Base-by-base conservation (phyloP, 306 rosid species). In the Phaseolus lunatus region DNA sequence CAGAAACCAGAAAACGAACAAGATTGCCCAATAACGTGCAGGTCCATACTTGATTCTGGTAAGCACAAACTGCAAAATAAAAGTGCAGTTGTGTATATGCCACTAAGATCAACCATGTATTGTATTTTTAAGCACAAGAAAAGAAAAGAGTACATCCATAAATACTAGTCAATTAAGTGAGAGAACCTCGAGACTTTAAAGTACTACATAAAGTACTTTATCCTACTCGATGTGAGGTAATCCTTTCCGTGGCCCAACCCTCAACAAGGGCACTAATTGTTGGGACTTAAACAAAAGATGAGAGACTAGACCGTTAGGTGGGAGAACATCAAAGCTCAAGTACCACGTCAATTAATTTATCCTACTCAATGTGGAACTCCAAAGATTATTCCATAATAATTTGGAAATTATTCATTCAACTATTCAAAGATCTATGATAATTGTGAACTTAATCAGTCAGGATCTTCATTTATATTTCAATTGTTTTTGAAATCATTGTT, bases 1-100 rank as follows among this genome's bases (percentile, higher is more conserved):
- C 50, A 95, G 97, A 87, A 95, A 95, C 98, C 97, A 95, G 90
- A 95, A 90, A 81, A 95, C 91, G 20, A 92, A 95, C 86, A 95
- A 82, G 80, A 95, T 95, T 64, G 98, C 98, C 98, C 98, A 95
- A 78, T 95, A 95, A 49, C 98, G 97, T 56, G 98, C 98, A 64
- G 96, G 97, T 83, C 97, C 97, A 33, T 95, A 92, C 90, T 86
- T 95, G 83, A 95, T 92, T 85, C 97, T 95, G 56, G 93, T 90
- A 18, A 95, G 97, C 87, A 95, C 97, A 80, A 92, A 95, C 98
- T 95, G 92, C 87, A 84, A 77, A 52, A 66, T n/a, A 43, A 68
- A 24, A 64, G 14, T 11, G 57, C 33, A 23, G 53, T 61, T 41
- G 67, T 41, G 67, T 9, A 33, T 26, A 48, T 57, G 65, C 76